phyloP scores from a whole-genome alignment of 495 filamentous ascomycete species.

The Hypoxylon crocopeplum region DNA sequence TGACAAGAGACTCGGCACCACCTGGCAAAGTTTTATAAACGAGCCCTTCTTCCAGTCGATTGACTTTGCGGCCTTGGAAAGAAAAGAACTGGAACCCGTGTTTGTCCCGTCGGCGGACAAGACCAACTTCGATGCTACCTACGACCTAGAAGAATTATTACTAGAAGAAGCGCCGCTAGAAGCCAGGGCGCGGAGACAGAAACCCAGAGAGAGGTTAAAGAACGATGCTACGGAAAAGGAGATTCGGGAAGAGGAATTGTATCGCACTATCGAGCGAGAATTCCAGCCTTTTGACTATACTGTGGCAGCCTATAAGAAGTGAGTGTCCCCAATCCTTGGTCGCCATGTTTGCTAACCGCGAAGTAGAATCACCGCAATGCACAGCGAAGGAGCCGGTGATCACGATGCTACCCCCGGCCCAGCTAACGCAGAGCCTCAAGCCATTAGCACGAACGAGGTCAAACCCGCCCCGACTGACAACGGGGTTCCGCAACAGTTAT shows the following conservation, averaged over 20 bases:
- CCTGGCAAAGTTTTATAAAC: conserved; percentile 80
- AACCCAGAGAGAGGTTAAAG: conserved; percentile 87
- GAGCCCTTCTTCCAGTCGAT: conserved; percentile 88
- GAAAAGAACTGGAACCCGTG: conserved; percentile 89
- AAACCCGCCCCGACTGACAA: conserved; percentile 37
- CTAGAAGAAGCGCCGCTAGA: conserved; percentile 96
- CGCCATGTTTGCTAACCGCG: conserved; percentile 9
- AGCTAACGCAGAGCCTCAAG: conserved; percentile 42
- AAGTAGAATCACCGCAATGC: conserved; percentile 25
- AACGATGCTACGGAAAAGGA: conserved; percentile 96
- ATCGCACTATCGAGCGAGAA: conserved; percentile 91
- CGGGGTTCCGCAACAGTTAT: conserved; percentile 31
- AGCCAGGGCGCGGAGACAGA: conserved; percentile 88
- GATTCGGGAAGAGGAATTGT: conserved; percentile 90
- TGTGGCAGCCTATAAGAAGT: conserved; percentile 70
- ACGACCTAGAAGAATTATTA: conserved; percentile 92
- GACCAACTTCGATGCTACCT: conserved; percentile 98
- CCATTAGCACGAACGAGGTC: conserved; percentile 53
- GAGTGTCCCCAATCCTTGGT: conserved; percentile 25
- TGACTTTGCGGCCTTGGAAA: conserved; percentile 84
- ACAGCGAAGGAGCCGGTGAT: conserved; percentile 17
- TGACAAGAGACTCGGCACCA: conserved; percentile 78
- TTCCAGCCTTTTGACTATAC: conserved; percentile 98
- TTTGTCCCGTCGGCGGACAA: conserved; percentile 95
- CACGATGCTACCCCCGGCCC: conserved; percentile 9